Evolutionary conservation across 2,329 filamentous ascomycete species (phyloP), one percentile per base, ranked within the genome.

Genomic region (Fusarium devonianum): DNA sequence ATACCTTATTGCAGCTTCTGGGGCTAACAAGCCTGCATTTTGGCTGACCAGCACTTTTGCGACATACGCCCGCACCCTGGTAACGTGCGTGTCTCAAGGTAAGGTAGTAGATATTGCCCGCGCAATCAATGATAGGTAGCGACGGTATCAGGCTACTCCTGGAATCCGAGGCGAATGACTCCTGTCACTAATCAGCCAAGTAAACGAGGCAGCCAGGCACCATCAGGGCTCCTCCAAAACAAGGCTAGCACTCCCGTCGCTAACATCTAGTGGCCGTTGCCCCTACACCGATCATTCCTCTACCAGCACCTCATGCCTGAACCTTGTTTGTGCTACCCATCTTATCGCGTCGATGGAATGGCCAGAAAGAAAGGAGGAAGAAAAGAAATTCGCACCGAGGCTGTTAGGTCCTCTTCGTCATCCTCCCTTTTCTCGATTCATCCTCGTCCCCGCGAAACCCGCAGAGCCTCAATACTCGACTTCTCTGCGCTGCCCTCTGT

Each of bases 251-350:
- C 37, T 51, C n/a, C n/a, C n/a, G n/a, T n/a, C 49, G 43, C 54
- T 58, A 55, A 32, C 12, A n/a, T 56, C 51, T 59, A 58, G 55
- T 56, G 55, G 55, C 55, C 55, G 44, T 23, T 11, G 13, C 53
- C 54, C 55, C 44, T 12, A 26, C 23, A 26, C 23, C n/a, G n/a
- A n/a, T n/a, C n/a, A n/a, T n/a, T n/a, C n/a, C n/a, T n/a, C n/a
- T n/a, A n/a, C n/a, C n/a, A n/a, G n/a, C n/a, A n/a, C n/a, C n/a
- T n/a, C n/a, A n/a, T n/a, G 6, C 37, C 19, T 40, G 42, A 50
- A 55, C 55, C 49, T 45, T 45, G 55, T 44, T 47, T 40, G 26
- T 35, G 29, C 14, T 18, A 25, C 29, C 28, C 28, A 16, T 30
- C n/a, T 16, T 3, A 7, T 16, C 9, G n/a, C 28, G n/a, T 8